A percentile compares a stretch with the other conserved stretches of the same genome.
Evolutionary conservation across 306 rosid genomes (phyloP).

Genomic region (Corylus americana): DNA sequence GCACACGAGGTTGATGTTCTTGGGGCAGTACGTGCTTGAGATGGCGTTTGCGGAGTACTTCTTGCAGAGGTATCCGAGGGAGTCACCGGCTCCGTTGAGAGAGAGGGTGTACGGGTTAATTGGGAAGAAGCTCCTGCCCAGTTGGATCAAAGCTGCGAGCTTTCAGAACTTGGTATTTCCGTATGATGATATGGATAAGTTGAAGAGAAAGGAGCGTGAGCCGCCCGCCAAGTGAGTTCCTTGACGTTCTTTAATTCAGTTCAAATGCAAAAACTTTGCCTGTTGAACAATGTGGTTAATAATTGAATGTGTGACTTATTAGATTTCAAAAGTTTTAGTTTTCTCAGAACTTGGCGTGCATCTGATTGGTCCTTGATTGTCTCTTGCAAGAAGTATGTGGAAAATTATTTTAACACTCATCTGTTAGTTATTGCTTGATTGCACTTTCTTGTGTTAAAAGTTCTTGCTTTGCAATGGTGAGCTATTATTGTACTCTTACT

Average conservation of each 20-base stretch:
- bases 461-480: background rate
- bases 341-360: background rate
- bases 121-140: constrained; percentile 79
- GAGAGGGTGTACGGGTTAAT: constrained; percentile 85
- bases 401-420: background rate
- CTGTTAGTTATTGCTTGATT: background rate
- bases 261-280: background rate
- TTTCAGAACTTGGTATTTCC: constrained; percentile 93
- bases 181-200: constrained; percentile 73
- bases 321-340: background rate
- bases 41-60: constrained; percentile 75
- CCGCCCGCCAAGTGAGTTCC: constrained; percentile 81
- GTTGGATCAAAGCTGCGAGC: constrained; percentile 91
- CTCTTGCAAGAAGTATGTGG: no score
- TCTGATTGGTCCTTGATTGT: constrained; percentile 1
- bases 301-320: background rate
- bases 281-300: background rate
- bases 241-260: background rate
- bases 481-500: background rate
- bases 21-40: constrained; percentile 88
- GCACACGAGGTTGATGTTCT: constrained; percentile 77
- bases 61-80: constrained; percentile 95
- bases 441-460: background rate
- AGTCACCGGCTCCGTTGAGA: constrained; percentile 96
- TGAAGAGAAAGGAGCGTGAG: constrained; percentile 79